Percentiles rank a stretch among this genome's conserved stretches.
phyloP scores from a whole-genome alignment of 495 filamentous ascomycete species.

The Penicillium waksmanii region DNA sequence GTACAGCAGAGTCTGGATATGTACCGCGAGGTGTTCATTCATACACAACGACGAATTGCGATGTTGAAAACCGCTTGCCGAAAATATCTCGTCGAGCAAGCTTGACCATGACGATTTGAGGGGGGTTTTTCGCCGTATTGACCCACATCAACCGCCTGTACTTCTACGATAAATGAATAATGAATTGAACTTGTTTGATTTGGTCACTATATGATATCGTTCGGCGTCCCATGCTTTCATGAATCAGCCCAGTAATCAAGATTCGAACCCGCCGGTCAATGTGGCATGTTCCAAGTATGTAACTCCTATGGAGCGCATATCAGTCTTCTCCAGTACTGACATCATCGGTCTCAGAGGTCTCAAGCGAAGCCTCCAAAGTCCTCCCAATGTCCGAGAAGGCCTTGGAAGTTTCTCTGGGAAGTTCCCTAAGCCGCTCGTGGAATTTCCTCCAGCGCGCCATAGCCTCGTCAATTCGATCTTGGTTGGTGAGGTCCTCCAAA shows the following conservation, averaged over 20 bases:
- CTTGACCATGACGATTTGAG: conserved; percentile 14
- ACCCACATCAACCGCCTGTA: conserved; percentile 5
- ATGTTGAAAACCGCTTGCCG: conserved; percentile 67
- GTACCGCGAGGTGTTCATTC: conserved; percentile 82
- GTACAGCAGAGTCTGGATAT: conserved; percentile 78
- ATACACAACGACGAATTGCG: conserved; percentile 71
- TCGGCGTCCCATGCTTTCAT: neutral
- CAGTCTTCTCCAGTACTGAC: neutral
- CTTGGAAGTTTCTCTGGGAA: neutral
- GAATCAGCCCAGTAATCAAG: too few relatives aligned
- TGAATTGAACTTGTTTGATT: neutral
- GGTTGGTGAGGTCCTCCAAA: neutral
- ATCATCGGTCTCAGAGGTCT: neutral
- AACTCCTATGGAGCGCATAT: too few relatives aligned
- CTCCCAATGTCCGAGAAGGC: neutral
- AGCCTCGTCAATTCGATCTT: neutral
- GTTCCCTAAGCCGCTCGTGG: neutral
- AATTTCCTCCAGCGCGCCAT: neutral
- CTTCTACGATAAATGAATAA: conserved; percentile 5
- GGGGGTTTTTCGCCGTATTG: conserved; percentile 2
- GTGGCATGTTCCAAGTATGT: too few relatives aligned
- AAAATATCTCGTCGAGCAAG: conserved; percentile 50
- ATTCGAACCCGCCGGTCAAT: too few relatives aligned
- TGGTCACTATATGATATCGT: neutral
- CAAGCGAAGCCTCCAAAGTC: neutral